Evolutionary conservation across 164 flowering plant genomes (phyloP), one percentile per base, ranked within the genome.

Genomic region (Macadamia tetraphylla): DNA sequence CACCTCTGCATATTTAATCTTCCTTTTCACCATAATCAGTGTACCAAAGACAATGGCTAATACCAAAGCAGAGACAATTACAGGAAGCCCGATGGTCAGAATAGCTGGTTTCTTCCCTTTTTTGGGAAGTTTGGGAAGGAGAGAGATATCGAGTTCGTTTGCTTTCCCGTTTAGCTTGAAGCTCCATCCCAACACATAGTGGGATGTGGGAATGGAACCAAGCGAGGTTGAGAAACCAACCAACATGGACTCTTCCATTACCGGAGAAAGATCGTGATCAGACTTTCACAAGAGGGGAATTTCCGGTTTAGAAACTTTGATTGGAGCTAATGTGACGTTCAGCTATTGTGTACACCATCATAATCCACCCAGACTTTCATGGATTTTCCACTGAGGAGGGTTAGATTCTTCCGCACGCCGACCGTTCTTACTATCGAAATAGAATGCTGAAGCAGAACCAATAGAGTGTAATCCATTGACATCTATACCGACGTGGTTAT

Each of bases 401-500:
- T 73, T 62, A 80, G 48, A 29, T 70, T 62, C 11, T 59, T 23
- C 23, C 23, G 23, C 63, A n/a, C 6, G 52, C 32, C 15, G 32
- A 61, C 64, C 73, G 10, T 46, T 1, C 51, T 52, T 66, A 64
- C 13, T 23, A 17, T 9, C 9, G 13, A 70, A 75, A 53, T 77
- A 77, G 13, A 61, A 71, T 1, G 75, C 77, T 2, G 74, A 2
- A 10, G 63, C 64, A 23, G 81, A 75, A 0, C 12, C 7, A 18
- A 67, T 68, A 6, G 83, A 80, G 12, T n/a, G 44, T 29, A 80
- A 6, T 40, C 65, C 49, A 63, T 80, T 75, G 57, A 73, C 62
- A 60, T 80, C 67, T 53, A 80, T 59, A 11, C 83, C 81, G 0
- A 80, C 74, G 53, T 80, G 83, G 63, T 75, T 73, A 52, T 73